Evolutionary conservation across 306 rosid genomes (phyloP), one percentile per base, ranked within the genome.

Genomic region (Canavalia gladiata): DNA sequence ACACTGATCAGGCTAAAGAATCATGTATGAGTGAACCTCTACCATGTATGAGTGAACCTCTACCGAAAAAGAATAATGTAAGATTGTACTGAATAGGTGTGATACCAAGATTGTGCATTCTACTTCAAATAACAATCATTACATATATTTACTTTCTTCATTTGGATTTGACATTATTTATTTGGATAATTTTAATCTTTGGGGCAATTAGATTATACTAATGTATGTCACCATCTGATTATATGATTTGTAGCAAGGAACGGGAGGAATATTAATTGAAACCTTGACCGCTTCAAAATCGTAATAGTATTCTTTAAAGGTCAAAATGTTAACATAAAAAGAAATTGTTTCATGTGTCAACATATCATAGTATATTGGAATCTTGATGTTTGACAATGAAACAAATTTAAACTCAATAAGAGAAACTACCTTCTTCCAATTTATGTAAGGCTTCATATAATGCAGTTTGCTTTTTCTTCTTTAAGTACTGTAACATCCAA

Each of bases 391-490:
- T 2, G 33, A 77, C 13, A 67, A 50, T 54, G 66, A 28, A 71
- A n/a, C 31, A 52, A 73, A 29, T 41, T 81, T 52, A 70, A 80
- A 55, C 35, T 70, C 58, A 55, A 18, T 12, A 68, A 52, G 59
- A 60, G 76, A 71, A 70, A 83, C 62, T 72, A 91, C 97, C 99
- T 87, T 90, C 99, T 78, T 93, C 86, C 65, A 95, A 54, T 86
- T 95, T 93, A 59, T 82, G 81, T 34, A 95, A 89, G 64, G 96
- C 96, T 13, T 82, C 87, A 77, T 41, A 52, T 6, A 91, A 50
- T 52, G 97, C 88, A 30, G 64, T 78, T 85, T 89, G 94, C 0
- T 71, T 3, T n/a, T 76, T 55, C 1, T 0, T 70, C 80, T 33
- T 18, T 51, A 95, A 82, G 29, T 43, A 85, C 98, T 91, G 90